A percentile compares a stretch with the other conserved stretches of the same genome.
Evolutionary conservation across 768 basidiomycete genomes (phyloP).

Genomic region (Cytidiella melzeri): DNA sequence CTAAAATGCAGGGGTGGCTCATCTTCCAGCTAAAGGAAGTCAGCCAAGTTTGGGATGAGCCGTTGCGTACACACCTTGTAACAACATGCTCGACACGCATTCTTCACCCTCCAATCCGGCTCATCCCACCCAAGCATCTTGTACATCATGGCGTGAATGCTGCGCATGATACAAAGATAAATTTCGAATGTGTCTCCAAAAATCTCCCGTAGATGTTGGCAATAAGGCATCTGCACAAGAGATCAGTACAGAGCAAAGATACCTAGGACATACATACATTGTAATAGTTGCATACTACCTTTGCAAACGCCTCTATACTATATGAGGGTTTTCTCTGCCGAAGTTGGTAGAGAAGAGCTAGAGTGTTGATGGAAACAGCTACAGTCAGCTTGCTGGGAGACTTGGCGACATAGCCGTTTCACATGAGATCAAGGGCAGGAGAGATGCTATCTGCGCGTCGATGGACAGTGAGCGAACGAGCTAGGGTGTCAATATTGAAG

Average conservation of each 20-base stretch:
- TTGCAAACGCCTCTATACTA: conserved; percentile 12
- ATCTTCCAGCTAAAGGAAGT: neutral
- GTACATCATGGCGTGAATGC: conserved; percentile 19
- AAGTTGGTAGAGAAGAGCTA: conserved; percentile 4
- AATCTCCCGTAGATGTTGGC: conserved; percentile 14
- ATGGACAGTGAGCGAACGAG: neutral
- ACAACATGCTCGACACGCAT: conserved; percentile 32
- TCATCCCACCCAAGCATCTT: conserved; percentile 22
- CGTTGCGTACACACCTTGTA: conserved; percentile 23
- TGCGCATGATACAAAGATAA: conserved; percentile 25
- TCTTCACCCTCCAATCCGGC: conserved; percentile 27
- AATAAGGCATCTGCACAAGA: conserved; percentile 23
- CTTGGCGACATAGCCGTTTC: conserved; percentile 6
- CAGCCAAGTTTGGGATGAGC: neutral
- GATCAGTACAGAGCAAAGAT: too few relatives aligned
- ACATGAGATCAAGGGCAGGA: conserved; percentile 9
- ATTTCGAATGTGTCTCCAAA: conserved; percentile 31
- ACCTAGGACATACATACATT: conserved; percentile 3
- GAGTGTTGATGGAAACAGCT: conserved; percentile 9
- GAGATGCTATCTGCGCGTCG: conserved; percentile 3
- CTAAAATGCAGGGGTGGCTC: neutral
- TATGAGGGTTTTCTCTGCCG: conserved; percentile 11
- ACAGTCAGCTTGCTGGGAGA: neutral
- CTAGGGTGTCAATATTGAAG: neutral
- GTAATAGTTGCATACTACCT: conserved; percentile 12